Base-by-base conservation (phyloP, 2,329 filamentous ascomycete genomes). In the Venturia aucupariae region DNA sequence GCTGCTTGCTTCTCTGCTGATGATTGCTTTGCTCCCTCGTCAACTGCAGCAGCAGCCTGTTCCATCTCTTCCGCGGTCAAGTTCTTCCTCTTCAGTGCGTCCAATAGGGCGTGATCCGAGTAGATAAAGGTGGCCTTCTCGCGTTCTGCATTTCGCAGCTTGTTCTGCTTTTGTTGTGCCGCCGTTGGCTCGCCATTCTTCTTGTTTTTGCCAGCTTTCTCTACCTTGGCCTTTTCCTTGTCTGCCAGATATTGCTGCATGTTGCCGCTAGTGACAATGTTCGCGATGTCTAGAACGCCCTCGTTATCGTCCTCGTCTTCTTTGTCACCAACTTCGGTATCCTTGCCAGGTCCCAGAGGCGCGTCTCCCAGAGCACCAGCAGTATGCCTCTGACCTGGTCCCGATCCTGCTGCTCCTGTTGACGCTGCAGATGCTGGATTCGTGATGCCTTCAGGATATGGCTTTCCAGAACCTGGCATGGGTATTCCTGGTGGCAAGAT, bases 241-340 rank as follows among this genome's bases (percentile, higher is more conserved):
- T 90, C 90, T 11, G 89, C 90, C 6, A 94, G 78, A 70, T 92
- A 93, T 70, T 94, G 90, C 74, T 91, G 67, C 69, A 90, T 90
- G 73, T 91, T 67, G 39, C 90, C 90, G 69, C 86, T 89, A 0
- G 89, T 89, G 42, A 94, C 90, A 68, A 94, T 92, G 68, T 84
- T 88, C n/a, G 90, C 90, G 59, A 94, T 89, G 69, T 94, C 89
- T 3, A 94, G 79, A 10, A 92, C 89, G 30, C 90, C 90, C 1
- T 85, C 82, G 7, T 86, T 83, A 7, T 84, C 77, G 4, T 79
- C 76, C 4, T 76, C 77, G 55, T 75, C 77, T 61, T 75, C 75
- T 61, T 83, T 82, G 44, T 77, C 77, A 17, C 81, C 82, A 3
- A 81, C 80, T 66, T 84, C 80, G 1, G 82, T 84, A 22, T 80